Evolutionary conservation across 2,329 filamentous ascomycete genomes (phyloP), one percentile per base, ranked within the genome.

Genomic region (Exophiala viscosa): DNA sequence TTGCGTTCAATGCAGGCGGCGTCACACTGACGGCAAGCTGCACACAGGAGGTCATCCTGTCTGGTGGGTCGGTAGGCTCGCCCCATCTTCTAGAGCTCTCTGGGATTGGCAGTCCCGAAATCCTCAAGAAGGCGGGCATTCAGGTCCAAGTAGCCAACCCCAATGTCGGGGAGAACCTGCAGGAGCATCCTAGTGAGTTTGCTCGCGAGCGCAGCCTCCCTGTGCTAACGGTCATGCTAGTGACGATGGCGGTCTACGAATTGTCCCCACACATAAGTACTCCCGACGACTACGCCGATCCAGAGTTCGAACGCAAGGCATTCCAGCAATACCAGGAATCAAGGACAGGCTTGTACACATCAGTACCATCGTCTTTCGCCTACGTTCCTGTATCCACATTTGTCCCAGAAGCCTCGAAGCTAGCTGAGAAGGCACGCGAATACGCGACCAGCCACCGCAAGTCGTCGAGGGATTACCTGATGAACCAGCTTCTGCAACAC

Each of bases 31-130:
- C 11, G 5, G 34, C 34, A 13, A 13, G 11, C 11, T 36, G 34
- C 58, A 62, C 58, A 36, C 66, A 66, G 44, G 83, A 86, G 59
- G 74, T 85, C 8, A 76, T 87, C 41, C 66, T 87, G 1, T 77
- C 79, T 1, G 81, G 82, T 1, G 84, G 84, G 0, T 75, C 76
- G 17, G 67, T 79, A 45, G 76, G 76, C 61, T 82, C 78, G 4
- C 83, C 76, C 6, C 76, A 75, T 64, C 70, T 82, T 14, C 74
- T 80, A 15, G 82, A 86, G 59, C 70, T 83, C 1, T 85, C 81
- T 0, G 83, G 83, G 0, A 70, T 86, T 32, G 83, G 83, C 58
- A 67, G 65, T 52, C 66, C 63, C 14, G 45, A 62, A 1, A 62
- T 69, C 38, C 60, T 70, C 1, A 44, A 59, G 9, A 57, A 60